Evolutionary conservation across 2,329 filamentous ascomycete genomes (phyloP), one percentile per base, ranked within the genome.

Genomic region (Penicillium sp.): DNA sequence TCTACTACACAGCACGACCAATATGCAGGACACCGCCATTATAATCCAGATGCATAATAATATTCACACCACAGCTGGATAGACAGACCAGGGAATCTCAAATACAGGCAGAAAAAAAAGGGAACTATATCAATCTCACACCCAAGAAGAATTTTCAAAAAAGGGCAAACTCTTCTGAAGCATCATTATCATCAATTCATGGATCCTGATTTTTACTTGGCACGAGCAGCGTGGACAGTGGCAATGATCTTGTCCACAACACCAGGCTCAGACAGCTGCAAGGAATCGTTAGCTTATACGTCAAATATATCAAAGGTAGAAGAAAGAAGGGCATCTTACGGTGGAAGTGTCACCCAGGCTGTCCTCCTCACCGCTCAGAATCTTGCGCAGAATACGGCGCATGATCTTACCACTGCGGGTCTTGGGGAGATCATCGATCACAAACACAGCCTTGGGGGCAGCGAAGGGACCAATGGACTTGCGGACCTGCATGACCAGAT

Each of bases 321-420:
- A n/a, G 4, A 33, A 47, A 13, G 0, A 4, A 17, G 30, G 6
- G 17, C 17, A 47, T 83, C 90, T 83, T 84, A 96, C 92, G 69
- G 95, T 98, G 22, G 91, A 91, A 38, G 85, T 96, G 75, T 99
- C 95, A 71, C 95, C 95, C 58, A 99, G 84, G 80, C 96, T 93
- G 78, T 99, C 95, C 81, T 97, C 94, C 83, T 99, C 95, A 38
- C 94, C 94, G 17, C 93, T 93, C 70, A 99, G 81, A 74, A 99
- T 96, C 91, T 99, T 99, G 73, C 95, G 87, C 83, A 99, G 81
- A 75, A 99, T 96, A 67, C 95, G 89, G 66, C 95, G 88, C 95
- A 99, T 99, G 75, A 99, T 99, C 90, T 99, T 99, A 69, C 95
- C 95, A 70, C 91, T 96, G 71, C 95, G 87, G 40, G 95, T 99